Conservation (phyloP, 768 basidiomycete genomes). For the Termitomyces sp. region DNA sequence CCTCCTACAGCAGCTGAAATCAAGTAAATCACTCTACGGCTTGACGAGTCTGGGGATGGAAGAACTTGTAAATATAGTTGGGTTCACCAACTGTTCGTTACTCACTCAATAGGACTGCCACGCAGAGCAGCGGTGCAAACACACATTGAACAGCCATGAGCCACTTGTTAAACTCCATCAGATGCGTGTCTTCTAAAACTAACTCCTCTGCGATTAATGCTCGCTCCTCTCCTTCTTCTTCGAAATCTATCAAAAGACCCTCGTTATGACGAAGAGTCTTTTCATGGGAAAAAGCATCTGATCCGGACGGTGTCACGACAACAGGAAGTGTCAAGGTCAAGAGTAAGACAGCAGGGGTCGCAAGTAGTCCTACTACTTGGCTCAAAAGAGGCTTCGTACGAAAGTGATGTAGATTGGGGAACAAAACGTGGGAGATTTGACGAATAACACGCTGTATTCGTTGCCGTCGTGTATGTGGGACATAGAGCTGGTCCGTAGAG, state of each 20-base stretch:
- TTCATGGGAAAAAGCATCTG: constrained; percentile 27
- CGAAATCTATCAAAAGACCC: constrained; percentile 57
- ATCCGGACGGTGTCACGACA: constrained; percentile 57
- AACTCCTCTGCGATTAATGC: constrained; percentile 70
- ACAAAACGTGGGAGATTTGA: constrained; percentile 57
- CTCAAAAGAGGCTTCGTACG: constrained; percentile 62
- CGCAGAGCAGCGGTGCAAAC: constrained; percentile 75
- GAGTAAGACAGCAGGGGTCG: constrained; percentile 79
- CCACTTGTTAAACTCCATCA: constrained; percentile 70
- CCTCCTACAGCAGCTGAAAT: constrained; percentile 53
- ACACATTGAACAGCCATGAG: constrained; percentile 81
- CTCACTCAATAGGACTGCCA: constrained; percentile 72
- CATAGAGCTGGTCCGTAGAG: constrained; percentile 29
- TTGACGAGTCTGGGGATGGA: constrained; percentile 33
- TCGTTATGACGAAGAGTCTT: constrained; percentile 31
- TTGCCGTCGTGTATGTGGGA: constrained; percentile 35
- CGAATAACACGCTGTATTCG: constrained; percentile 30
- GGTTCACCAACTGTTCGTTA: constrained; percentile 10
- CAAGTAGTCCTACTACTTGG: constrained; percentile 70
- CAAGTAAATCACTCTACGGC: constrained; percentile 43
- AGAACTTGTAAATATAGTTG: neutral
- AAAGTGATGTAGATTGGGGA: constrained; percentile 81
- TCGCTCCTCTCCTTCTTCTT: constrained; percentile 69
- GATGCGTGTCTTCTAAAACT: constrained; percentile 62
- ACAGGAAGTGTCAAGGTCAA: constrained; percentile 91